Conservation (phyloP, 345 rosid genomes). For the Sisymbrium irio region DNA sequence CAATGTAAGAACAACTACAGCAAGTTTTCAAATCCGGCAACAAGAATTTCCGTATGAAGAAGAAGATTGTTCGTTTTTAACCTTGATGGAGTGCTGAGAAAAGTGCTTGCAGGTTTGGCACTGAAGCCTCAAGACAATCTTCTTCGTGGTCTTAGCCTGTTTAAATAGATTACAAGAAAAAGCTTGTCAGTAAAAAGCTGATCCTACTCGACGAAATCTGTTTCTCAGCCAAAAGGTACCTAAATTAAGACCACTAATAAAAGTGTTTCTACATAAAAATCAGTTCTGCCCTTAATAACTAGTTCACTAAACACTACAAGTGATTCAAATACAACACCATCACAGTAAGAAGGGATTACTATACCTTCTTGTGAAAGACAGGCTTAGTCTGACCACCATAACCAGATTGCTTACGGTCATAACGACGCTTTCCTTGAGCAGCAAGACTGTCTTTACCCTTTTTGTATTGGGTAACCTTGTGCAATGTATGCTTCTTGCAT, state of each 20-base stretch:
- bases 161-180: neutral
- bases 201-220: too few relatives aligned
- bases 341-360: neutral
- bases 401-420: constrained; percentile 80
- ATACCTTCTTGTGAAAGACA: constrained; percentile 83
- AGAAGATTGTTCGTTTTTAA: constrained; percentile 3
- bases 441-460: constrained; percentile 89
- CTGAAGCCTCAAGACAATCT: constrained; percentile 80
- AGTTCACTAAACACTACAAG: neutral
- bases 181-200: neutral
- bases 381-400: constrained; percentile 90
- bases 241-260: too few relatives aligned
- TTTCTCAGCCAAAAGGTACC: too few relatives aligned
- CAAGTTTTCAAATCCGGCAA: neutral
- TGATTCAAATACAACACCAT: neutral
- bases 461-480: constrained; percentile 79
- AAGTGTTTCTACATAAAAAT: too few relatives aligned
- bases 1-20: neutral
- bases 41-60: neutral
- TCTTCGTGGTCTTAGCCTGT: constrained; percentile 86
- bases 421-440: constrained; percentile 79
- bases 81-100: constrained; percentile 74
- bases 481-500: constrained; percentile 78
- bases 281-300: neutral
- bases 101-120: constrained; percentile 82